Evolutionary conservation across 78 protist genomes (phyloP).

Genomic region (Dictyostelium purpureum): DNA sequence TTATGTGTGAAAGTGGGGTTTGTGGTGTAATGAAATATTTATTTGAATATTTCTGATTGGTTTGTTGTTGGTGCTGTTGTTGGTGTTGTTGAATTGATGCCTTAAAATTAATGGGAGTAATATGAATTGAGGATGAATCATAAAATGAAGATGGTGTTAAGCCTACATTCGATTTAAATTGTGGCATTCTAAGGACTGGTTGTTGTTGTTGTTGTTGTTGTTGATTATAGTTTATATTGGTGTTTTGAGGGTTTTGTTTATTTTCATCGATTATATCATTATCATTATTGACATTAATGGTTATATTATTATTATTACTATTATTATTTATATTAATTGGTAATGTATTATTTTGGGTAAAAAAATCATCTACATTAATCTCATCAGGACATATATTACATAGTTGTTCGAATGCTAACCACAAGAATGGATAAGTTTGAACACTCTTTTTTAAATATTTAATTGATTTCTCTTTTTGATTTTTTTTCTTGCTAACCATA

Average conservation of each 20-base stretch:
- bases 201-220: neutral
- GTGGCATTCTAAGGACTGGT: neutral
- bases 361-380: neutral
- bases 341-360: constrained; percentile 1
- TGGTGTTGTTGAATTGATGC: neutral
- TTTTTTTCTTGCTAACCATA: neutral
- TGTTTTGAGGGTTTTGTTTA: neutral
- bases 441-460: constrained; percentile 13
- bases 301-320: neutral
- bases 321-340: neutral
- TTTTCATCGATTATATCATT: neutral
- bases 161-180: neutral
- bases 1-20: constrained; percentile 29
- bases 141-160: constrained; percentile 5
- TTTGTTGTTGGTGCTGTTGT: neutral
- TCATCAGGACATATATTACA: constrained; percentile 34
- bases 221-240: neutral
- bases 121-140: neutral
- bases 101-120: constrained; percentile 15
- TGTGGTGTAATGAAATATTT: constrained; percentile 22
- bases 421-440: constrained; percentile 29
- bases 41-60: neutral
- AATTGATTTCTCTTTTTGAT: constrained; percentile 37
- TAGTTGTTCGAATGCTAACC: constrained; percentile 66
- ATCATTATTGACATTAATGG: neutral